Conservation (phyloP, 148 eudicot species). For the Nepenthes mirabilis region DNA sequence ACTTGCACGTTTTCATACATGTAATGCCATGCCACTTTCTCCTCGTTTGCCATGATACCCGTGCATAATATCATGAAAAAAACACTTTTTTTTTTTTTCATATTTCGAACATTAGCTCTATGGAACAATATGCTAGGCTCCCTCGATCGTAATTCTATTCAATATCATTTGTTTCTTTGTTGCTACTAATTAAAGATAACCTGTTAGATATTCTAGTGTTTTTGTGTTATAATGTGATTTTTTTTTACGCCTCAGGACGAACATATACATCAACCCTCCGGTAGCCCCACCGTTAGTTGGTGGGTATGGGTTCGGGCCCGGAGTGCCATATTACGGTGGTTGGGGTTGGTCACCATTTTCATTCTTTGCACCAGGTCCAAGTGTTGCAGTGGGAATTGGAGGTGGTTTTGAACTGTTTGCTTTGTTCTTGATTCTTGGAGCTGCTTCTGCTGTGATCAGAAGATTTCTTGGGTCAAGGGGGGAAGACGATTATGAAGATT, state of each 20-base stretch:
- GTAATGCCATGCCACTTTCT: no score
- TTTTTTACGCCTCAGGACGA: conserved; percentile 45
- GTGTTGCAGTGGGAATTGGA: conserved; percentile 72
- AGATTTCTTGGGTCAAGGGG: conserved; percentile 33
- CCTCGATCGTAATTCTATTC: no score
- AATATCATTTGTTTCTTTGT: no score
- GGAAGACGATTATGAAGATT: conserved; percentile 16
- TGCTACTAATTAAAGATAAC: no score
- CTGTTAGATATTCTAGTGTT: background rate
- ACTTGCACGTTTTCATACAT: no score
- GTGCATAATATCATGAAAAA: no score
- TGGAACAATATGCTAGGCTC: no score
- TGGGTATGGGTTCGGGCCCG: conserved; percentile 74
- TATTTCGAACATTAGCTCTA: no score
- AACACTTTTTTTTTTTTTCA: no score
- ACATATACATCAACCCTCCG: conserved; percentile 75
- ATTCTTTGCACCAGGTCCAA: conserved; percentile 79
- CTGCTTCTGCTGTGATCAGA: conserved; percentile 46
- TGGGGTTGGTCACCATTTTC: conserved; percentile 98
- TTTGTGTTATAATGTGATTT: background rate
- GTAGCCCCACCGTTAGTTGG: conserved; percentile 89
- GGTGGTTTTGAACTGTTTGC: conserved; percentile 74
- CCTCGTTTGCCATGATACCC: no score
- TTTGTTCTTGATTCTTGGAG: conserved; percentile 49
- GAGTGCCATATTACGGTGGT: conserved; percentile 74